A percentile compares a stretch with the other conserved stretches of the same genome.
Evolutionary conservation across 306 rosid species (phyloP).

Genomic region (Dryas drummondii): DNA sequence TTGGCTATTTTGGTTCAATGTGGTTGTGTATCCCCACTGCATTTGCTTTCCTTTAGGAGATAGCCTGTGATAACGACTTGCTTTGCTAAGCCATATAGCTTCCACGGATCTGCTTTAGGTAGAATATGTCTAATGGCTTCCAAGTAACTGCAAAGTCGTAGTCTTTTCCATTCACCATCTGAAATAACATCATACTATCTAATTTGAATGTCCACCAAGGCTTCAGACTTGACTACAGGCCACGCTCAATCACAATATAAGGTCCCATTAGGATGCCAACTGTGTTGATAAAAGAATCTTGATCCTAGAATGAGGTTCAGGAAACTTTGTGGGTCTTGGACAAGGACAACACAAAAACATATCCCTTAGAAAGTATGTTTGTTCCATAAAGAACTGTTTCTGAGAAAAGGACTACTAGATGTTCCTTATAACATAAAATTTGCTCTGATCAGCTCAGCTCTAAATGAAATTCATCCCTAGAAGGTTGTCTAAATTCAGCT

Average conservation of each 20-base stretch:
- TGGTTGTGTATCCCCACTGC: neutral
- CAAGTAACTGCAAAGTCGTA: neutral
- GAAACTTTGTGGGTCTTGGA: neutral
- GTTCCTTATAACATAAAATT: neutral
- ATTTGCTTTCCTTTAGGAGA: neutral
- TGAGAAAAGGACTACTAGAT: neutral
- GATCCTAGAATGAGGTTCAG: neutral
- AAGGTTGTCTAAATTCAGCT: neutral
- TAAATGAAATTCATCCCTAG: neutral
- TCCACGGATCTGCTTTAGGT: neutral
- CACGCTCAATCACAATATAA: neutral
- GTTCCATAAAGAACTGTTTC: neutral
- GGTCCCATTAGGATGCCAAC: neutral
- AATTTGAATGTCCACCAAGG: neutral
- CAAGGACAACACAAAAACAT: neutral
- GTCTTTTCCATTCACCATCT: neutral
- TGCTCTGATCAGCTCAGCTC: neutral
- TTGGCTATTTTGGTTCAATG: neutral
- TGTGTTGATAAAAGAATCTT: neutral
- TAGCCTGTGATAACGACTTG: neutral
- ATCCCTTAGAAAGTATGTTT: neutral
- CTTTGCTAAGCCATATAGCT: neutral
- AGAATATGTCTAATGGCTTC: neutral
- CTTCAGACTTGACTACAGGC: neutral
- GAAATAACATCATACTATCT: neutral